A percentile compares a stretch with the other conserved stretches of the same genome.
phyloP scores from a whole-genome alignment of 768 basidiomycete species.

The Zangia roseola region DNA sequence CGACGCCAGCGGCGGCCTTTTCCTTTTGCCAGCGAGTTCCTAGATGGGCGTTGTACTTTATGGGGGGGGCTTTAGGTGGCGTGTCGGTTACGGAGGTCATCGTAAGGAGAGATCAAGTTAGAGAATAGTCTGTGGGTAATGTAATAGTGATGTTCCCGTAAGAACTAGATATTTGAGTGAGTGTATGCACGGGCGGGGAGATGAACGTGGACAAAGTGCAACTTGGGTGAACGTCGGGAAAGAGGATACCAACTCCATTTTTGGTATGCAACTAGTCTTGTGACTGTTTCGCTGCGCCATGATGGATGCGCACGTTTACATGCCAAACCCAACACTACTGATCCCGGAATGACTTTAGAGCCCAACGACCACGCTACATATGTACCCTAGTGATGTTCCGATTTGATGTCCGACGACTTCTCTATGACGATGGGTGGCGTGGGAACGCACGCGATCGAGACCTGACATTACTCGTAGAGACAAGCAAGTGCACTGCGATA shows the following conservation, averaged over 20 bases:
- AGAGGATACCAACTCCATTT: not conserved
- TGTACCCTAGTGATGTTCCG: no score
- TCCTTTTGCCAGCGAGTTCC: conserved; percentile 89
- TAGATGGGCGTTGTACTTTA: conserved; percentile 64
- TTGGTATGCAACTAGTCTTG: conserved; percentile 2
- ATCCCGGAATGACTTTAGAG: no score
- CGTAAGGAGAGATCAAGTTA: conserved; percentile 3
- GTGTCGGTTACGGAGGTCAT: conserved; percentile 41
- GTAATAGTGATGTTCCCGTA: conserved; percentile 15
- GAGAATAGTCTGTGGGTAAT: conserved; percentile 16
- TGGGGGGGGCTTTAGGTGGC: conserved; percentile 70
- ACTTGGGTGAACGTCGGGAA: no score
- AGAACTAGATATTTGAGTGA: not conserved
- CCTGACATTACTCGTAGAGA: no score
- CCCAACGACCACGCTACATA: no score
- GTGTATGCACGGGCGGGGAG: conserved; percentile 7
- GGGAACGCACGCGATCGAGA: no score
- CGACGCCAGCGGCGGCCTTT: conserved; percentile 73
- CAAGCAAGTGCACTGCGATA: no score
- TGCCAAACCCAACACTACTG: no score
- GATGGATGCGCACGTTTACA: no score
- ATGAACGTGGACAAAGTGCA: conserved; percentile 1
- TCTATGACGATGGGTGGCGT: not conserved
- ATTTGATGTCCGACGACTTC: no score
- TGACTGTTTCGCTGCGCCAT: no score